These are phyloP conservation scores for Pueraria montana DNA, from an alignment of 306 rosid species.

Conservation along the genomic window DNA sequence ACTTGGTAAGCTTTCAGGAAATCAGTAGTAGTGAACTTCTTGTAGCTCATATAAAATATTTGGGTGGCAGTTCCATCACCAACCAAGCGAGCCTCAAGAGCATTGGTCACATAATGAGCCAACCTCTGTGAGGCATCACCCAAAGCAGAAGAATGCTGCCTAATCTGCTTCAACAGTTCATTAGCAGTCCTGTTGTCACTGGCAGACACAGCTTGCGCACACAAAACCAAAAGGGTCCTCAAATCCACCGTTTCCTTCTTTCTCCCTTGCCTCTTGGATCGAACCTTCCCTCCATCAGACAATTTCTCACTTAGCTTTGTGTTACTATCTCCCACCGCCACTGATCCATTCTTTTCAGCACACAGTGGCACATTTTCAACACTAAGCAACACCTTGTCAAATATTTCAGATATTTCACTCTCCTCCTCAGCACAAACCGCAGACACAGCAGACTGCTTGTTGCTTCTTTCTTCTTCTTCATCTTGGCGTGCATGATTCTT, in stretches of 20 bases:
- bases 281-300: slow-evolving; percentile 55
- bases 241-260: slow-evolving; percentile 72
- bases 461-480: slow-evolving; percentile 62
- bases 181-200: slow-evolving; percentile 66
- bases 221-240: slow-evolving; percentile 65
- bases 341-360: slow-evolving; percentile 45
- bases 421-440: slow-evolving; percentile 62
- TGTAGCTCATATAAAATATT: slow-evolving; percentile 57
- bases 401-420: slow-evolving; percentile 63
- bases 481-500: slow-evolving; percentile 62
- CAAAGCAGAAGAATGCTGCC: slow-evolving; percentile 66
- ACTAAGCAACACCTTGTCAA: slow-evolving; percentile 63
- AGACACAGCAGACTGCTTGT: slow-evolving; percentile 61
- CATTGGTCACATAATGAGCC: slow-evolving; percentile 76
- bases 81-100: slow-evolving; percentile 76
- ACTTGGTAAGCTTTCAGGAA: slow-evolving; percentile 68
- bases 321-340: slow-evolving; percentile 3
- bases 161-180: slow-evolving; percentile 76
- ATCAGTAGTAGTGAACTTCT: slow-evolving; percentile 62
- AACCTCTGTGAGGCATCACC: slow-evolving; percentile 78
- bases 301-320: slow-evolving; percentile 32
- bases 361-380: slow-evolving; percentile 55
- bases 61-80: slow-evolving; percentile 73
- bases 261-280: slow-evolving; percentile 57
- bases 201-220: slow-evolving; percentile 79